Base-by-base conservation (phyloP, 495 filamentous ascomycete genomes). In the Podospora sp. region DNA sequence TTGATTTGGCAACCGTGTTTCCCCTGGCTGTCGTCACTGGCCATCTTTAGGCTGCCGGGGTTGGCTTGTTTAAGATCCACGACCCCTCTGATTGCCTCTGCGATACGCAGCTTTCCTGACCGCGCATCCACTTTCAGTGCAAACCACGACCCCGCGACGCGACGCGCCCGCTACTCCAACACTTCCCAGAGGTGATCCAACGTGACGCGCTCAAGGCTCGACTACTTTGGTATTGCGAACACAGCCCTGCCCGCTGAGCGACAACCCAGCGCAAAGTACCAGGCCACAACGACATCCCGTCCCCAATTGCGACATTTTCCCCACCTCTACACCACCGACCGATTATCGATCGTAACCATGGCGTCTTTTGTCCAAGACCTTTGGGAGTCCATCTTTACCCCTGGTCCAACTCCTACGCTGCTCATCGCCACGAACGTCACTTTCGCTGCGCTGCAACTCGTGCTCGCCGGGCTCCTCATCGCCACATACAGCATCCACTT, bases 401-500 rank as follows among this genome's bases (percentile, higher is more conserved):
- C 94, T 0, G 94, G 94, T 66, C 86, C 95, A 57, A 99, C 94
- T 0, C 91, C 88, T 1, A 91, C 91, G 25, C 89, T 99, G 49
- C 80, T 98, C 21, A 78, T 96, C 74, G 96, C 96, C 36, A 97
- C 95, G 63, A 97, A 99, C 78, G 87, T 82, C 71, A 88, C 91
- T 58, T 99, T 99, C 75, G 92, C 90, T 35, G 86, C 88, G 20
- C 88, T 99, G 25, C 95, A 98, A 72, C 40, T 89, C 51, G 82
- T 96, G 33, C 87, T 99, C 66, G 77, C 93, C 67, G 72, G 77
- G 29, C 89, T 99, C 60, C 86, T 97, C 40, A 67, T 92, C 62
- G 90, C 87, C 35, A 99, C 95, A 6, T 88, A 89, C 78, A 95
- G 91, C 79, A 82, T 94, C 27, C 95, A 99, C 81, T 98, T 98